phyloP scores from a whole-genome alignment of 345 rosid genomes.

The Nephelium lappaceum region DNA sequence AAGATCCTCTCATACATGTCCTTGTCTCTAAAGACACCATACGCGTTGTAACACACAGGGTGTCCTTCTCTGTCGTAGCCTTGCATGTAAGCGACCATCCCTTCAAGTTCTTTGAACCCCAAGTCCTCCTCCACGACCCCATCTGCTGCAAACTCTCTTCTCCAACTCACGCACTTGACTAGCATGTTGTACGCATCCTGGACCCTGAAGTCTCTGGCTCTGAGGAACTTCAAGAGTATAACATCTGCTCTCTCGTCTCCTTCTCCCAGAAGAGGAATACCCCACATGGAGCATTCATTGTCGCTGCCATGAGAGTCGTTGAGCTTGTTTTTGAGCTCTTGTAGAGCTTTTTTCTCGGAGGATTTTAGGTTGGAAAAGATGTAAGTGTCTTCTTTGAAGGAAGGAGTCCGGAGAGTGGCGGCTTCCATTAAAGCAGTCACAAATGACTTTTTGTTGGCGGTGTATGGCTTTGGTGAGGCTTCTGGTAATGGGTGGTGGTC shows the following conservation, averaged over 20 bases:
- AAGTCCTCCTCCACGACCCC: slow-evolving; percentile 69
- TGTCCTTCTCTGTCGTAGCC: slow-evolving; percentile 86
- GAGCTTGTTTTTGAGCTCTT: slow-evolving; percentile 69
- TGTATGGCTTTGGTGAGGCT: slow-evolving; percentile 42
- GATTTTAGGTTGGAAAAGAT: slow-evolving; percentile 71
- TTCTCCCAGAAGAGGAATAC: slow-evolving; percentile 54
- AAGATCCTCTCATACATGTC: slow-evolving; percentile 87
- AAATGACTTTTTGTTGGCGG: slow-evolving; percentile 57
- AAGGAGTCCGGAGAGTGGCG: slow-evolving; percentile 60
- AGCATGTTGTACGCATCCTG: slow-evolving; percentile 66
- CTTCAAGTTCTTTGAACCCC: slow-evolving; percentile 89
- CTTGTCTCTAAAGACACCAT: slow-evolving; percentile 76
- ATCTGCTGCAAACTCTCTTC: slow-evolving; percentile 79
- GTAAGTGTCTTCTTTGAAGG: slow-evolving; percentile 89
- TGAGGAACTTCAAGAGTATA: slow-evolving; percentile 77
- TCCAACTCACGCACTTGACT: slow-evolving; percentile 77
- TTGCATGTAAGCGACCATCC: slow-evolving; percentile 84
- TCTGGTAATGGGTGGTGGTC: slow-evolving; percentile 22
- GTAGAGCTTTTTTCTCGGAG: slow-evolving; percentile 72
- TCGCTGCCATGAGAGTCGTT: slow-evolving; percentile 34
- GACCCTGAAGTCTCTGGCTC: slow-evolving; percentile 87
- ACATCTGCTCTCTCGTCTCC: slow-evolving; percentile 78
- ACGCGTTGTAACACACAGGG: slow-evolving; percentile 95
- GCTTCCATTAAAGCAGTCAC: slow-evolving; percentile 78
- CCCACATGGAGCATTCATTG: slow-evolving; percentile 71